These are phyloP conservation scores for Byssothecium circinans DNA, from an alignment of 2,329 filamentous ascomycete species.

Conservation along the genomic window DNA sequence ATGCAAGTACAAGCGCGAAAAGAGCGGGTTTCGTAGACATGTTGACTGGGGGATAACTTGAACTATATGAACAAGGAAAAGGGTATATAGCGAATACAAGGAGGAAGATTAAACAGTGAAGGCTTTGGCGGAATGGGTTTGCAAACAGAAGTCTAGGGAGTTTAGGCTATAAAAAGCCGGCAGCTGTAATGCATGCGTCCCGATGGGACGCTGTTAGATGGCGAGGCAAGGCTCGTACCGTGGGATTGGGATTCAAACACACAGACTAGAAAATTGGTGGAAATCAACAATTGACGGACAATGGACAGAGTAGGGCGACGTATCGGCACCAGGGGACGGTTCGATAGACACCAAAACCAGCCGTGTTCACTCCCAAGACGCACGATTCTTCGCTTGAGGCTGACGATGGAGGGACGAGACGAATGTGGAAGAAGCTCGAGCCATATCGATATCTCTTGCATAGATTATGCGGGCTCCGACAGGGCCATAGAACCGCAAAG, in stretches of 20 bases:
- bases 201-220: background rate
- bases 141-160: background rate
- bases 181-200: background rate
- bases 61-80: background rate
- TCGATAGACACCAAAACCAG: conserved; percentile 7
- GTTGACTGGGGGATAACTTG: background rate
- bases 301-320: background rate
- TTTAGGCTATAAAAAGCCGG: background rate
- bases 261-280: background rate
- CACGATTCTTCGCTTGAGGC: conserved; percentile 8
- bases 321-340: conserved; percentile 3
- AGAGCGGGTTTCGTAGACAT: conserved; percentile 13
- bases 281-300: background rate
- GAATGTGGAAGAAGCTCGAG: conserved; percentile 14
- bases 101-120: background rate
- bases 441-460: conserved; percentile 25
- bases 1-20: conserved; percentile 11
- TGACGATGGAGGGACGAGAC: conserved; percentile 5
- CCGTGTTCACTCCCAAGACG: conserved; percentile 5
- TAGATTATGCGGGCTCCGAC: conserved; percentile 16
- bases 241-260: background rate
- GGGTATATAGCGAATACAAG: conserved; percentile 1
- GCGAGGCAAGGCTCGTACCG: background rate
- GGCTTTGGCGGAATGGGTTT: background rate
- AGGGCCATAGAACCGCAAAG: conserved; percentile 3